Evolutionary conservation across 2,329 filamentous ascomycete genomes (phyloP).

Genomic region (Bimuria novae-zelandiae): DNA sequence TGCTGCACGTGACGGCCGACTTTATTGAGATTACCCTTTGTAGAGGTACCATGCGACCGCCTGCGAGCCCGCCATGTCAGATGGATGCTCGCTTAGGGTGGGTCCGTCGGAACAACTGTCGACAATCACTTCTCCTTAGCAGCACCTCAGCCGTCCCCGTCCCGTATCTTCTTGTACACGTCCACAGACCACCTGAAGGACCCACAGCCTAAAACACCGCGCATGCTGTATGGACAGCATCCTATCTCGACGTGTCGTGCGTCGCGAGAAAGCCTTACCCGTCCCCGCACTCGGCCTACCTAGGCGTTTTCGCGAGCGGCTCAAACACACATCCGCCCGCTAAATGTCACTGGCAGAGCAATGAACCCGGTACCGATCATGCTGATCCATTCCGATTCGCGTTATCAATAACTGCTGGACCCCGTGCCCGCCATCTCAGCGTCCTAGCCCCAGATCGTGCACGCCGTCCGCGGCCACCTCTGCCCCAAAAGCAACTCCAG

Average conservation of each 20-base stretch:
- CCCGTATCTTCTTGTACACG: not conserved
- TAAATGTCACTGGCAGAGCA: not conserved
- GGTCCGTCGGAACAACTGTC: too few species aligned
- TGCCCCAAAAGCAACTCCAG: constrained; percentile 1
- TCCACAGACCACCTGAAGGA: not conserved
- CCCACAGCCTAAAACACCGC: not conserved
- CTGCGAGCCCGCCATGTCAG: constrained; percentile 1
- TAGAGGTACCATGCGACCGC: constrained; percentile 5
- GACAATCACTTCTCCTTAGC: not conserved
- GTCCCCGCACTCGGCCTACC: constrained; percentile 12
- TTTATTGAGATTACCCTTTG: not conserved
- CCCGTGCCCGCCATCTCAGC: not conserved
- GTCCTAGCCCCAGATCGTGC: not conserved
- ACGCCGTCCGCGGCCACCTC: not conserved
- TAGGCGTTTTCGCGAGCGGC: constrained; percentile 10
- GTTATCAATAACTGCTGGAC: constrained; percentile 22
- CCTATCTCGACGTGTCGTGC: not conserved
- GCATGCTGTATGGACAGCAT: constrained; percentile 2
- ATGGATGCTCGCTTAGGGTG: too few species aligned
- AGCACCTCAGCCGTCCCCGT: not conserved
- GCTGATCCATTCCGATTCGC: constrained; percentile 19
- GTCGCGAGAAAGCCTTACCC: constrained; percentile 12
- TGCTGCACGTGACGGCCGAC: too few species aligned
- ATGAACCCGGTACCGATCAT: constrained; percentile 15
- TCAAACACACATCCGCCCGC: not conserved